Conservation (phyloP, 1,139 yeast species). For the Zygosaccharomyces pseudobailii region DNA sequence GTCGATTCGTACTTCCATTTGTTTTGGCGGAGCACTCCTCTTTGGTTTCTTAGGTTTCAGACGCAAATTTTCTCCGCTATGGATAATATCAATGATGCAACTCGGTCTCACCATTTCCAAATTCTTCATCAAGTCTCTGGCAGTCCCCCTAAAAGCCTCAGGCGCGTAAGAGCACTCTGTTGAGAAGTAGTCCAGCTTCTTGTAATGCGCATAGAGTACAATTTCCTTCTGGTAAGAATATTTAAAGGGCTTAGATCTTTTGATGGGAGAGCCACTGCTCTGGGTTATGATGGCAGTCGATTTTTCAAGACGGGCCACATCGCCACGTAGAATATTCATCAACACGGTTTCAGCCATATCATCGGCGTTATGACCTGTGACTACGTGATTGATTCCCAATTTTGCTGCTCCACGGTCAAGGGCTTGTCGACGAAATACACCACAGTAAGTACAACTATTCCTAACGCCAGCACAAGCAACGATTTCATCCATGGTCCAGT, state of each 20-base stretch:
- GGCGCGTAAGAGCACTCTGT: conserved; percentile 99
- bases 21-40: conserved; percentile 27
- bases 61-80: conserved; percentile 85
- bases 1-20: conserved; percentile 52
- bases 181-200: conserved; percentile 89
- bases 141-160: conserved; percentile 97
- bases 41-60: conserved; percentile 50
- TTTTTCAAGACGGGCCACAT: conserved; percentile 82
- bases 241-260: conserved; percentile 92
- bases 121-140: conserved; percentile 84
- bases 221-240: conserved; percentile 96
- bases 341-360: conserved; percentile 98
- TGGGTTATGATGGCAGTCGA: conserved; percentile 88
- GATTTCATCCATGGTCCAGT: conserved; percentile 98
- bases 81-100: conserved; percentile 88
- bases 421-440: conserved; percentile 94
- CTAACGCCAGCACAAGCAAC: conserved; percentile 93
- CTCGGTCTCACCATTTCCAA: conserved; percentile 88
- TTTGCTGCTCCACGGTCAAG: conserved; percentile 94
- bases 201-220: conserved; percentile 94
- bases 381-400: conserved; percentile 81
- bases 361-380: conserved; percentile 98
- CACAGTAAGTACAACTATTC: conserved; percentile 96
- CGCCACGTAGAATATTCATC: conserved; percentile 95
- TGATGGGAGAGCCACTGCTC: conserved; percentile 71